These are phyloP conservation scores for Sclerotinia borealis DNA, from an alignment of 2,329 filamentous ascomycete genomes.

Conservation along the genomic window DNA sequence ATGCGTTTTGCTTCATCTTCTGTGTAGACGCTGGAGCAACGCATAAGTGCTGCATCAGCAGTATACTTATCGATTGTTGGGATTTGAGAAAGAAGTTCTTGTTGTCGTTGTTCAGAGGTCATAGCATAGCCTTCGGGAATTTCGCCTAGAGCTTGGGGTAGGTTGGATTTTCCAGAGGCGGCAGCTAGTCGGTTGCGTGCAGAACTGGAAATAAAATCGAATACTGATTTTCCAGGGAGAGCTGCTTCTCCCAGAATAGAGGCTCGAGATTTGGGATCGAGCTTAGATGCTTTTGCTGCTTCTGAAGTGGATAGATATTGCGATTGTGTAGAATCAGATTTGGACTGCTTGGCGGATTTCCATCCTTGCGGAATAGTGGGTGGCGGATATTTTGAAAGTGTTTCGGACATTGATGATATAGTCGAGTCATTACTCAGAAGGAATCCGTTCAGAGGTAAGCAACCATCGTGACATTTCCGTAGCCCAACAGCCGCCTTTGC, in stretches of 20 bases:
- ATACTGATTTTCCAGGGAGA: conserved; percentile 88
- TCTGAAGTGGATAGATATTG: conserved; percentile 64
- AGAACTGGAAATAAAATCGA: conserved; percentile 79
- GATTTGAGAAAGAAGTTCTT: conserved; percentile 51
- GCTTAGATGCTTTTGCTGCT: conserved; percentile 67
- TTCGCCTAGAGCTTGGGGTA: conserved; percentile 75
- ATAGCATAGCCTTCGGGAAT: conserved; percentile 58
- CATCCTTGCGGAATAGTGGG: conserved; percentile 68
- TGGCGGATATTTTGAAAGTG: conserved; percentile 49
- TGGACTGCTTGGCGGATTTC: conserved; percentile 54
- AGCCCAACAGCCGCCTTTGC: conserved; percentile 40
- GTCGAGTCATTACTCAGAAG: conserved; percentile 54
- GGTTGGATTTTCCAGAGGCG: conserved; percentile 66
- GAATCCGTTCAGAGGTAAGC: conserved; percentile 74
- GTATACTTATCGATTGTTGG: conserved; percentile 61
- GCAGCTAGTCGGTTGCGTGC: conserved; percentile 70
- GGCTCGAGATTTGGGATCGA: conserved; percentile 72
- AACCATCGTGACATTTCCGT: conserved; percentile 76
- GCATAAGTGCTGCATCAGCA: conserved; percentile 61
- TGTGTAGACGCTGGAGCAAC: conserved; percentile 65
- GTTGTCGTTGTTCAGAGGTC: conserved; percentile 56
- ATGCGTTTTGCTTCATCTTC: conserved; percentile 72
- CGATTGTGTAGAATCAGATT: conserved; percentile 29
- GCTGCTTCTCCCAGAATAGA: conserved; percentile 73
- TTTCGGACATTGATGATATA: conserved; percentile 40